These are phyloP conservation scores for Apophysomyces sp. DNA, from an alignment of 371 early-diverging fungal species.

Conservation along the genomic window DNA sequence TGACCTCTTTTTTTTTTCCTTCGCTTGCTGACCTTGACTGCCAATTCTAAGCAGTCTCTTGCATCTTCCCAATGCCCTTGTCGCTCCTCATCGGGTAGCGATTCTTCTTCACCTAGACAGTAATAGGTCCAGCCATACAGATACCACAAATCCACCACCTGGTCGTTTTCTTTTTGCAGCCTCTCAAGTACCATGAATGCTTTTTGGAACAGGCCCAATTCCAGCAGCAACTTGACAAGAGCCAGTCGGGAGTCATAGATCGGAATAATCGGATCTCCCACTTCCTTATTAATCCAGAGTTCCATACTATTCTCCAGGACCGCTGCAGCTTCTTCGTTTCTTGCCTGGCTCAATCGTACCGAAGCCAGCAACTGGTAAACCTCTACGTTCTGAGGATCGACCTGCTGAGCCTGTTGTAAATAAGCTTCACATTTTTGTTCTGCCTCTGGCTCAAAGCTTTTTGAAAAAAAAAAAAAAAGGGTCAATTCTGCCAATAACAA, in stretches of 20 bases:
- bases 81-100: conserved; percentile 49
- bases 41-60: conserved; percentile 73
- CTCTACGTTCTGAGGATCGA: conserved; percentile 79
- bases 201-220: conserved; percentile 72
- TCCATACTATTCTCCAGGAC: conserved; percentile 66
- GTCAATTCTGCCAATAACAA: neutral
- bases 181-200: conserved; percentile 81
- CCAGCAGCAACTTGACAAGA: conserved; percentile 79
- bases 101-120: conserved; percentile 70
- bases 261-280: conserved; percentile 64
- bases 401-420: conserved; percentile 63
- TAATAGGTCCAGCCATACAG: conserved; percentile 92
- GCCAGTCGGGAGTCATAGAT: conserved; percentile 81
- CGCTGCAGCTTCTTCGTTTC: conserved; percentile 78
- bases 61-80: conserved; percentile 66
- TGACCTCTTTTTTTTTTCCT: neutral
- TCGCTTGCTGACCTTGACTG: conserved; percentile 58
- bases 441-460: conserved; percentile 88
- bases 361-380: conserved; percentile 90
- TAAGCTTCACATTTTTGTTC: conserved; percentile 81
- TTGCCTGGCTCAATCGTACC: conserved; percentile 84
- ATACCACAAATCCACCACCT: conserved; percentile 91
- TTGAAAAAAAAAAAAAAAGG: neutral
- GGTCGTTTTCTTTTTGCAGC: conserved; percentile 87
- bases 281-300: conserved; percentile 74